Evolutionary conservation across 2,329 filamentous ascomycete genomes (phyloP).

Genomic region (Fusarium staphyleae): DNA sequence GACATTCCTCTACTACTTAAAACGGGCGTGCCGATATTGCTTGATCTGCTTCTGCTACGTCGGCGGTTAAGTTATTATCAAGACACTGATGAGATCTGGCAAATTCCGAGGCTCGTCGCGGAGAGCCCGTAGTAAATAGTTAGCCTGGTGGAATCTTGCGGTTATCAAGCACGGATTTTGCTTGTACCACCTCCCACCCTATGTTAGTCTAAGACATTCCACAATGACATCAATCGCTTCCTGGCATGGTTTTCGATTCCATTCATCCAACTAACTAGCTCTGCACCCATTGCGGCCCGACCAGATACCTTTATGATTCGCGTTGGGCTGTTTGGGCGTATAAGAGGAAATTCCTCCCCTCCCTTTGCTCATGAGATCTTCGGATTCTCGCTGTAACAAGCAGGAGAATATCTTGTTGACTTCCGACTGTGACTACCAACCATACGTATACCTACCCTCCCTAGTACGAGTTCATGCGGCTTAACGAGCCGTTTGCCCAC

Average conservation of each 20-base stretch:
- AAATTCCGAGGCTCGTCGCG: neutral
- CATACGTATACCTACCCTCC: constrained; percentile 31
- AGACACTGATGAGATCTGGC: neutral
- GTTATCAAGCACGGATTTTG: constrained; percentile 5
- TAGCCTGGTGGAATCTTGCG: too few relatives aligned
- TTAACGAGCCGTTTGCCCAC: constrained; percentile 30
- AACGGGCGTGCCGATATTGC: neutral
- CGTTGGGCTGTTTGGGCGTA: constrained; percentile 7
- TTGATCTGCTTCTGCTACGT: too few relatives aligned
- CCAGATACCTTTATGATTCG: neutral
- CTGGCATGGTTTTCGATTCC: too few relatives aligned
- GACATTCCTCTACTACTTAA: constrained; percentile 9
- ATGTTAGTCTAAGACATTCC: neutral
- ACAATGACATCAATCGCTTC: constrained; percentile 31
- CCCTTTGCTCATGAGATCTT: neutral
- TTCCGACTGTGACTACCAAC: constrained; percentile 20
- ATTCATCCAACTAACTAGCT: constrained; percentile 16
- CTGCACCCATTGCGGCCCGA: constrained; percentile 36
- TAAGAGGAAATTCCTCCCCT: constrained; percentile 14
- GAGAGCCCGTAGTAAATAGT: neutral
- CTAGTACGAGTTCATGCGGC: constrained; percentile 33
- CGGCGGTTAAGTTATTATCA: neutral
- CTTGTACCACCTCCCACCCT: too few relatives aligned
- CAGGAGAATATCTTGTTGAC: constrained; percentile 31
- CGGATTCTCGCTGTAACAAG: neutral